These are phyloP conservation scores for Cryphonectria japonica DNA, from an alignment of 2,329 filamentous ascomycete genomes.

Conservation along the genomic window DNA sequence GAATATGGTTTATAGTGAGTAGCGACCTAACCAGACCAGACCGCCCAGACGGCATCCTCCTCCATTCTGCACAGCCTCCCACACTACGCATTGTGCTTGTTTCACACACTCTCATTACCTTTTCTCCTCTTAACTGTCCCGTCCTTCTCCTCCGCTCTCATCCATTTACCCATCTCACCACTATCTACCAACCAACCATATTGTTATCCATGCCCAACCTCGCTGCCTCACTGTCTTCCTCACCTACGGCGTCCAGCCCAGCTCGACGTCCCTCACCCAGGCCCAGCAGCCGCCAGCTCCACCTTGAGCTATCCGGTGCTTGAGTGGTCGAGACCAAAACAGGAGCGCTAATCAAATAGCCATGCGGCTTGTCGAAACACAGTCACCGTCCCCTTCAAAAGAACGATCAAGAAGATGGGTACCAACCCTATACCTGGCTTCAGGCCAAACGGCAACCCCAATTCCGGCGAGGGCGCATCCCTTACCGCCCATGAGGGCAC, in stretches of 20 bases:
- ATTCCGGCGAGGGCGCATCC: constrained; percentile 3
- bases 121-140: background rate
- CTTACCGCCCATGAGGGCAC: constrained; percentile 41
- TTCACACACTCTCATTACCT: background rate
- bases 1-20: constrained; percentile 29
- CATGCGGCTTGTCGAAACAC: constrained; percentile 23
- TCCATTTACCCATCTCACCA: background rate
- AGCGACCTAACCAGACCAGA: background rate
- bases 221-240: background rate
- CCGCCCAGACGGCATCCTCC: background rate
- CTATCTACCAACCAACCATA: background rate
- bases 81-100: background rate
- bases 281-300: background rate
- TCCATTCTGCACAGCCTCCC: constrained; percentile 13
- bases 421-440: constrained; percentile 12
- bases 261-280: constrained; percentile 10
- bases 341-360: constrained; percentile 22
- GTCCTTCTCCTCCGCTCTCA: background rate
- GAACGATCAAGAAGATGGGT: constrained; percentile 22
- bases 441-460: constrained; percentile 6
- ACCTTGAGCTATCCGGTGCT: background rate
- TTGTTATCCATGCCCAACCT: background rate
- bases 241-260: constrained; percentile 5
- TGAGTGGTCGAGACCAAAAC: too few species aligned
- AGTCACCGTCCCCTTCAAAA: constrained; percentile 26